Evolutionary conservation across 1,139 yeast species (phyloP).

Genomic region (Geotrichum cucujoidarum): DNA sequence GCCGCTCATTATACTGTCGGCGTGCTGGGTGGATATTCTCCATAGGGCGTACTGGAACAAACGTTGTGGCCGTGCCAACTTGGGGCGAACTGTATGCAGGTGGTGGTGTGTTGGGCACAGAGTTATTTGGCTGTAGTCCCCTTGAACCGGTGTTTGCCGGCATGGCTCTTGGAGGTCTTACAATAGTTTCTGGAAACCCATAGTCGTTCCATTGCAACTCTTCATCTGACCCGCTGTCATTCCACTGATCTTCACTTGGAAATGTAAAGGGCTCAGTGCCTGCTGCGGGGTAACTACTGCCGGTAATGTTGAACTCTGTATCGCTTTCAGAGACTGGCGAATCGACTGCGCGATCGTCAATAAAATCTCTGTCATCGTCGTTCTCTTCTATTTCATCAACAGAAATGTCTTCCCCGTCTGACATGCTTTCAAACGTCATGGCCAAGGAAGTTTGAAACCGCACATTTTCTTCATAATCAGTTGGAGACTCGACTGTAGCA

Average conservation of each 20-base stretch:
- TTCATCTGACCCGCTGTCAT: background rate
- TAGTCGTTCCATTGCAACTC: background rate
- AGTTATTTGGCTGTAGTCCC: no score
- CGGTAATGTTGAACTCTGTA: conserved; percentile 15
- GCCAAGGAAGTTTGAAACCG: background rate
- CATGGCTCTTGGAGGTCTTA: background rate
- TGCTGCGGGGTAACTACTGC: background rate
- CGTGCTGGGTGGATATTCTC: background rate
- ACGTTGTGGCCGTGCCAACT: background rate
- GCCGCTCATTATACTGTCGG: conserved; percentile 2
- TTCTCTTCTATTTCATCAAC: conserved; percentile 14
- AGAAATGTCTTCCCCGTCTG: conserved; percentile 1
- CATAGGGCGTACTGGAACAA: background rate
- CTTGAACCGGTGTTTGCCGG: no score
- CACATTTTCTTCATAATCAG: no score
- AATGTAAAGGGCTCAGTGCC: background rate
- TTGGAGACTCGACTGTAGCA: background rate
- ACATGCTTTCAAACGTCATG: background rate
- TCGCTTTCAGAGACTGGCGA: conserved; percentile 9
- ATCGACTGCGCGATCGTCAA: conserved; percentile 10
- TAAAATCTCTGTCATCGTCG: conserved; percentile 14
- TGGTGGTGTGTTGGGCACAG: conserved; percentile 9
- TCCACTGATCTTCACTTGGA: conserved; percentile 6
- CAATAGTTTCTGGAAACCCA: background rate
- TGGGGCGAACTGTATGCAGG: conserved; percentile 6